These are phyloP conservation scores for Porphyridium purpureum DNA, from an alignment of 23 red algal genomes.

Conservation along the genomic window DNA sequence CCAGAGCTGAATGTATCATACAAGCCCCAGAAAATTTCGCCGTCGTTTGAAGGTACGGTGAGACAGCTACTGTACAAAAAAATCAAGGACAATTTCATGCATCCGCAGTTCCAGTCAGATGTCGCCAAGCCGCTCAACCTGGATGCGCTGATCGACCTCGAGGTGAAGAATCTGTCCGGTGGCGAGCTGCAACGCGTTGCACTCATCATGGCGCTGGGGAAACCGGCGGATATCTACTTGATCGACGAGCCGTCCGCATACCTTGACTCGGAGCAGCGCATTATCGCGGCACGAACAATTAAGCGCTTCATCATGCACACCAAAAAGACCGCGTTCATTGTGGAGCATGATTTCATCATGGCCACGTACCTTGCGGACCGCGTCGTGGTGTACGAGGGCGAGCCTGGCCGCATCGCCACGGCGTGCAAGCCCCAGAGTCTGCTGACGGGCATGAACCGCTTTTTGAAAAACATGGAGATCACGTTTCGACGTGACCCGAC, in stretches of 20 bases:
- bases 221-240: slow-evolving; percentile 92
- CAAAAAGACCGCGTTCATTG: slow-evolving; percentile 90
- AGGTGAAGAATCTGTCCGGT: slow-evolving; percentile 89
- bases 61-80: slow-evolving; percentile 75
- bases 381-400: slow-evolving; percentile 89
- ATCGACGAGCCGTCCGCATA: slow-evolving; percentile 96
- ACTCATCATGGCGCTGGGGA: slow-evolving; percentile 84
- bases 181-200: slow-evolving; percentile 96
- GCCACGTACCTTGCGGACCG: slow-evolving; percentile 47
- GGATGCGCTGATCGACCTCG: slow-evolving; percentile 74
- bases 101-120: slow-evolving; percentile 96
- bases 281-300: slow-evolving; percentile 87
- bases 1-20: slow-evolving; percentile 94
- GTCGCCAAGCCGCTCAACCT: slow-evolving; percentile 85
- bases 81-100: slow-evolving; percentile 60
- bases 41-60: slow-evolving; percentile 92
- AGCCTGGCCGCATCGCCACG: slow-evolving; percentile 40
- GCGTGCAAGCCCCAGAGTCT: slow-evolving; percentile 63
- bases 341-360: slow-evolving; percentile 99
- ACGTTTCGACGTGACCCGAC: slow-evolving; percentile 88
- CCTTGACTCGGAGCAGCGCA: slow-evolving; percentile 96
- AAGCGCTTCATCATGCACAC: slow-evolving; percentile 96
- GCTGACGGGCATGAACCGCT: slow-evolving; percentile 88
- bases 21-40: slow-evolving; percentile 99
- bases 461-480: slow-evolving; percentile 85